Base-by-base conservation (phyloP, 768 basidiomycete genomes). In the Agaricus subrufescens region DNA sequence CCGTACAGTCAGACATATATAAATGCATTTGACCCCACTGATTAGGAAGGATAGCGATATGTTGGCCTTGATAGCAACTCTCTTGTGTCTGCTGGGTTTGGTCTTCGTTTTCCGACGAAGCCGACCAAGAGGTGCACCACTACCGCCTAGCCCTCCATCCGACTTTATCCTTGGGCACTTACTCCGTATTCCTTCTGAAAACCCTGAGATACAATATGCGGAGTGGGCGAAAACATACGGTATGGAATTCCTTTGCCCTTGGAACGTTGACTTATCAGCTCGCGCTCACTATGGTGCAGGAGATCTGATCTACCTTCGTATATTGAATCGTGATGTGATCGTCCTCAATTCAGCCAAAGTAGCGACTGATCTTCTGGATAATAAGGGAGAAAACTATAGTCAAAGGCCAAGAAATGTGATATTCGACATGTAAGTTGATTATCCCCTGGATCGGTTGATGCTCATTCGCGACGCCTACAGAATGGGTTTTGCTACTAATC, bases 361-460 rank as follows among this genome's bases (percentile, higher is more conserved):
- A 4, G 62, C 62, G 0, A 29, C 48, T 12, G 64, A 65, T 15
- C 62, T 65, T 12, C 47, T 65, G 12, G 64, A 62, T 4, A 65
- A 58, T 39, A 52, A 54, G 8, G 57, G 62, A 9, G 38, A 50
- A 23, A 64, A 58, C 15, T 63, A 60, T 27, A 64, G 62, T 11
- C 23, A 54, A 23, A 34, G 52, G 23, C 52, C 52, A 2, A 25
- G 2, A 11, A 46, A 46, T 37, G 44, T 45, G 3, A 54, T 54
- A 10, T 42, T 54, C 19, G 34, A 46, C 3, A 37, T 54, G 52
- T 54, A 30, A 46, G 52, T 19, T 6, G 2, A 34, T 11, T 25
- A 0, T 27, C 8, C 15, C 29, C 14, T 30, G 27, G 12, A 10
- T 2, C 23, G 11, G 19, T 19, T 0, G 34, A 1, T 27, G 4